Base-by-base conservation (phyloP, 2,329 filamentous ascomycete genomes). In the Ciborinia camelliae region DNA sequence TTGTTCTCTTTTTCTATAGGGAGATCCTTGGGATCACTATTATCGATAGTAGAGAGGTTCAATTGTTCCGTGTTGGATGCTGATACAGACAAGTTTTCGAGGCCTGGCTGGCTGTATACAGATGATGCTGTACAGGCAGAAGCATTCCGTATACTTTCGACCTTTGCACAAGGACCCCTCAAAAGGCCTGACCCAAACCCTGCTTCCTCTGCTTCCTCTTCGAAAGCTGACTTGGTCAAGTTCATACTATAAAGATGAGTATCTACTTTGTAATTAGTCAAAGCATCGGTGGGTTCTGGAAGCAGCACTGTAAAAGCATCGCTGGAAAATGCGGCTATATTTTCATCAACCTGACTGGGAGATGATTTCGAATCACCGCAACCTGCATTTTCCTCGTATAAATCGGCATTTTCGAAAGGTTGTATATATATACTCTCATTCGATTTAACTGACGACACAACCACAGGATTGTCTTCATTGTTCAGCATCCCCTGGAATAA, bases 371-470 rank as follows among this genome's bases (percentile, higher is more conserved):
- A 14, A 59, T 26, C 30, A 4, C 55, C 55, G 30, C 41, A 59
- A 20, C 55, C 55, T 20, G 55, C 55, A 4, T 47, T 47, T 23
- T 59, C 41, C 9, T 47, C 55, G 43, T 59, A 59, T 12, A 59
- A 35, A 59, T 59, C 41, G 26, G 26, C 7, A 15, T 47, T 47
- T 1, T 59, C 30, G 14, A 59, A 47, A 26, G 55, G 55, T 47
- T 35, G 28, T 26, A 59, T 47, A 7, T 37, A 47, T 26, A 59
- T 47, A 47, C 30, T 47, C 14, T 47, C 55, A 32, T 47, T 18
- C 0, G 23, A 47, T 47, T 37, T 35, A 2, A 12, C 43, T n/a
- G 30, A 37, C 14, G 41, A 14, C 8, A 35, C 8, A 23, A 6
- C 7, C 12, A 26, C 30, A 2, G n/a, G 32, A 47, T 20, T 20